Evolutionary conservation across 176 grass and related monocot genomes (phyloP), one percentile per base, ranked within the genome.

Genomic region (Aegilops sharonensis): DNA sequence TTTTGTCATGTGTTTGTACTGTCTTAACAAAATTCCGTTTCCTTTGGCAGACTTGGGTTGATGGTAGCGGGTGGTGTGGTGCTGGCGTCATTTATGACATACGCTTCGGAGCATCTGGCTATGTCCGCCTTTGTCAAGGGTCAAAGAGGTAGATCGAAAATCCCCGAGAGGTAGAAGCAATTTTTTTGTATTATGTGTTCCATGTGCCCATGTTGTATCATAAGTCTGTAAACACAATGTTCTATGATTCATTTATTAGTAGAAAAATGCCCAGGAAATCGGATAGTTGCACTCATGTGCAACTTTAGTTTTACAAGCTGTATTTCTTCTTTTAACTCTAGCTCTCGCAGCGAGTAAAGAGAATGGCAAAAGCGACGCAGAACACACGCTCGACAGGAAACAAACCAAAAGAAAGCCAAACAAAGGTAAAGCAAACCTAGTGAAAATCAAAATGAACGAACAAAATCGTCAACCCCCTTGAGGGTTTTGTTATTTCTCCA

Each of bases 81-180:
- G 75, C 68, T 89, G 83, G 90, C 89, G 62, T 85, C 89, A n/a
- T 93, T 97, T 57, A 94, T 92, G 94, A 91, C 88, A 37, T 90
- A 94, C n/a, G 83, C 92, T 27, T 86, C 92, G 11, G 89, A 94
- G 82, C 89, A 87, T 89, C 85, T 97, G 86, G 94, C 94, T 70
- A 87, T 90, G 72, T 87, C 89, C 72, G 88, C 92, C 70, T 97
- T 97, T 76, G 68, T 83, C 69, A 97, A 90, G 78, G 90, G 92
- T 27, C 84, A 89, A 66, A 94, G 81, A 80, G 79, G 82, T 40
- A 78, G 77, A 86, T 40, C 52, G 77, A 39, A 89, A 90, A 84
- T 37, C 60, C 15, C 54, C 54, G 12, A 92, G 85, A 91, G 84
- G 64, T 80, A 87, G 87, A 64, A 80, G 65, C 70, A 85, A 77